Percentiles rank a stretch among this genome's conserved stretches.
Conservation (phyloP, 1,284 basidiomycete species). For the Rugosomyces carneus region DNA sequence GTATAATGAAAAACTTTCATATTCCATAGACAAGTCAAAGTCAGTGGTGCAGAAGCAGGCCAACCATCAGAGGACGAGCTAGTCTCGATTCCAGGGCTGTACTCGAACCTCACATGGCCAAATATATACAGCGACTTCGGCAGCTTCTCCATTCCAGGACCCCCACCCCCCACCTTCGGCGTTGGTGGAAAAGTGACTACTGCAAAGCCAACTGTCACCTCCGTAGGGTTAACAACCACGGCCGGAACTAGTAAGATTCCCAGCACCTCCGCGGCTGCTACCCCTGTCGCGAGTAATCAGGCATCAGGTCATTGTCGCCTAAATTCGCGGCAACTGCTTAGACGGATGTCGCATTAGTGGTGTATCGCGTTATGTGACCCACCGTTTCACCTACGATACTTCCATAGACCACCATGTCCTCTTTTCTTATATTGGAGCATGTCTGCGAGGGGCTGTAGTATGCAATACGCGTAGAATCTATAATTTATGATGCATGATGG, state of each 20-base stretch:
- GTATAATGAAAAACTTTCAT: not conserved
- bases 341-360: conserved; percentile 15
- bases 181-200: conserved; percentile 17
- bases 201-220: conserved; percentile 14
- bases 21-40: conserved; percentile 26
- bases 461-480: not conserved
- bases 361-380: not conserved
- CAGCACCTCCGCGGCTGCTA: conserved; percentile 3
- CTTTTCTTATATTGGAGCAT: not conserved
- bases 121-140: conserved; percentile 30
- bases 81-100: conserved; percentile 29
- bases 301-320: conserved; percentile 21
- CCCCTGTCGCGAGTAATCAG: conserved; percentile 4
- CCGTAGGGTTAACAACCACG: conserved; percentile 12
- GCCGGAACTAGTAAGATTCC: conserved; percentile 5
- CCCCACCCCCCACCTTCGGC: conserved; percentile 26
- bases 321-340: conserved; percentile 21
- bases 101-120: conserved; percentile 27
- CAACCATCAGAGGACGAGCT: conserved; percentile 26
- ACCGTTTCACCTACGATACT: not conserved
- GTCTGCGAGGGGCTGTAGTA: not conserved
- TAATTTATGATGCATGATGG: too few species aligned
- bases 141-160: conserved; percentile 31
- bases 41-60: conserved; percentile 29
- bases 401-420: not conserved